Percentiles rank a stretch among this genome's conserved stretches.
phyloP scores from a whole-genome alignment of 768 basidiomycete species.

The Goffeauzyma gilvescens region DNA sequence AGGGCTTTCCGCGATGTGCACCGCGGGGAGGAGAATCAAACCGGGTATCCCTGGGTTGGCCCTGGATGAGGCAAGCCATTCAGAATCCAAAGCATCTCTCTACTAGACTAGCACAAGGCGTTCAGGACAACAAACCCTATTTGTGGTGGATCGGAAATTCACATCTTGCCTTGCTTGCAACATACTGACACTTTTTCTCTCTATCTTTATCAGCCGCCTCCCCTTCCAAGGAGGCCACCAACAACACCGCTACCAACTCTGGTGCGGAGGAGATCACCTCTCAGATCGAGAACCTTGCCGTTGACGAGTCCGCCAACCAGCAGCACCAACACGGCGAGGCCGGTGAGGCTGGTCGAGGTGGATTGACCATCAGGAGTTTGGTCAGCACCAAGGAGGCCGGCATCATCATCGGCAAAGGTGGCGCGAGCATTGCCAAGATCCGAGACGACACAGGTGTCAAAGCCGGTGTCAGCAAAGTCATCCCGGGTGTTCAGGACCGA shows the following conservation, averaged over 20 bases:
- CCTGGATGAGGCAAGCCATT: no score
- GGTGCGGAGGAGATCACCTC: no score
- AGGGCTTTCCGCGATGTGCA: no score
- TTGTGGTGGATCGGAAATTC: no score
- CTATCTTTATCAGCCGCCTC: constrained; percentile 1
- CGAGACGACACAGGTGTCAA: constrained; percentile 90
- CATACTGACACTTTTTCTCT: no score
- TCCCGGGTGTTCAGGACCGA: constrained; percentile 89
- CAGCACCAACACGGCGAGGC: constrained; percentile 55
- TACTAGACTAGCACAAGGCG: no score
- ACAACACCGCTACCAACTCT: neutral
- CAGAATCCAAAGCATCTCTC: no score
- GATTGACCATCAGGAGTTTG: constrained; percentile 71
- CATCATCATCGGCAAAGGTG: constrained; percentile 82
- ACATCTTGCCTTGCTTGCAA: no score
- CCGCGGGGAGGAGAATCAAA: no score
- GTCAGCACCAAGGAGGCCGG: constrained; percentile 95
- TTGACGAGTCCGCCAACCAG: constrained; percentile 14
- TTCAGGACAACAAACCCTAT: no score
- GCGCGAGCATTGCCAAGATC: constrained; percentile 93
- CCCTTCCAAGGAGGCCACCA: neutral
- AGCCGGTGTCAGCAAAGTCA: constrained; percentile 97
- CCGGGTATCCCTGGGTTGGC: no score
- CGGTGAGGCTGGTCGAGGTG: constrained; percentile 39
- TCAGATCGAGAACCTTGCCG: constrained; percentile 11